Percentiles rank a stretch among this genome's conserved stretches.
These are phyloP conservation scores for Chaetomiaceae sp. DNA, from an alignment of 2,329 filamentous ascomycete genomes.

Conservation along the genomic window DNA sequence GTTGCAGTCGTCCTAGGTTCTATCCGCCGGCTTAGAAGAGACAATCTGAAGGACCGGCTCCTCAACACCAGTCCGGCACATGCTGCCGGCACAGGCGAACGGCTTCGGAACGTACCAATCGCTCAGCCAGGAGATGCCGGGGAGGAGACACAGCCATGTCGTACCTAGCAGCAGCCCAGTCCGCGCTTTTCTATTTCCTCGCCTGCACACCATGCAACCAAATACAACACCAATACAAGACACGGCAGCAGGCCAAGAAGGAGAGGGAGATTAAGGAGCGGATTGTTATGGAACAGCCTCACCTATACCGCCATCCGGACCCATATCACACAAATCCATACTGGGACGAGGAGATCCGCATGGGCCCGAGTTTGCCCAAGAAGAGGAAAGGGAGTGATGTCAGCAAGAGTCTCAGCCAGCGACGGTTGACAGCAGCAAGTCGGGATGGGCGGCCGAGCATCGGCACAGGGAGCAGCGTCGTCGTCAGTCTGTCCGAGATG, in stretches of 20 bases:
- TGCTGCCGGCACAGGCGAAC: background rate
- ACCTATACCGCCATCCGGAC: conserved; percentile 70
- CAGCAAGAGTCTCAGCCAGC: conserved; percentile 55
- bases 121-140: background rate
- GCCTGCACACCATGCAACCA: conserved; percentile 76
- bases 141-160: conserved; percentile 38
- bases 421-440: conserved; percentile 55
- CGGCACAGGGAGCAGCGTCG: conserved; percentile 36
- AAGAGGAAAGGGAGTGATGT: conserved; percentile 44
- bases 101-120: background rate
- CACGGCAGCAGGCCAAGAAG: conserved; percentile 64
- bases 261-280: conserved; percentile 62
- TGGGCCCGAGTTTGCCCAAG: conserved; percentile 71
- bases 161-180: conserved; percentile 62
- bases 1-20: background rate
- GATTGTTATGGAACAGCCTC: conserved; percentile 65
- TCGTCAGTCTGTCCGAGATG: conserved; percentile 30
- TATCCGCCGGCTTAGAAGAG: background rate
- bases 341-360: conserved; percentile 80
- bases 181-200: conserved; percentile 71
- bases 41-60: too few species aligned
- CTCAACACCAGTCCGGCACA: background rate
- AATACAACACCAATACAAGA: conserved; percentile 63
- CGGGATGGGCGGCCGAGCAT: conserved; percentile 41
- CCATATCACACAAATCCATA: conserved; percentile 84